Percentiles rank a stretch among this genome's conserved stretches.
phyloP scores from a whole-genome alignment of 352 stramenopile genomes.

The Pythium scleroteichum region DNA sequence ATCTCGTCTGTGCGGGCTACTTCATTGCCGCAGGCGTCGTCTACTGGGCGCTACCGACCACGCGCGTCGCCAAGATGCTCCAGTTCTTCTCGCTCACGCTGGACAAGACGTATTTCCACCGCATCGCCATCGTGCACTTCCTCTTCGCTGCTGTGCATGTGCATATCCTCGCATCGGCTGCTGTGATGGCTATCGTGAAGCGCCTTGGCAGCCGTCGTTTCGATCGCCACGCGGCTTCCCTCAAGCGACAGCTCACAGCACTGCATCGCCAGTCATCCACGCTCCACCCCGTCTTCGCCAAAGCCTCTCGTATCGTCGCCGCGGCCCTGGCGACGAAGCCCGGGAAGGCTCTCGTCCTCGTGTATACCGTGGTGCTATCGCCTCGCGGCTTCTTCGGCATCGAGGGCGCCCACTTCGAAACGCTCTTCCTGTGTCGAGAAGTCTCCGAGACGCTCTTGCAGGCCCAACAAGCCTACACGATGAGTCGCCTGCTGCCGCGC shows the following conservation, averaged over 20 bases:
- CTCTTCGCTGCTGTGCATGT: slow-evolving; percentile 9
- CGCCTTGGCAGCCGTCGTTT: not conserved
- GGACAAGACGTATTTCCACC: not conserved
- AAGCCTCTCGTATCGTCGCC: no score
- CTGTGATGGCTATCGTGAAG: not conserved
- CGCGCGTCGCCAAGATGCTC: slow-evolving; percentile 6
- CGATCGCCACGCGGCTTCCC: not conserved
- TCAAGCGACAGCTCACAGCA: not conserved
- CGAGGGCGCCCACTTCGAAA: slow-evolving; percentile 16
- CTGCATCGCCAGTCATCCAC: not conserved
- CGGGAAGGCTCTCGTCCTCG: not conserved
- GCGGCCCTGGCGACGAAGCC: not conserved
- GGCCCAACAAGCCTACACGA: slow-evolving; percentile 17
- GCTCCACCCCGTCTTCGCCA: not conserved
- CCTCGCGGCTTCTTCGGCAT: slow-evolving; percentile 5
- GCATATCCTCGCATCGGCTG: not conserved
- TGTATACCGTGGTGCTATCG: slow-evolving; percentile 1
- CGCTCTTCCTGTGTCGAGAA: slow-evolving; percentile 18
- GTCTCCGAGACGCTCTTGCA: slow-evolving; percentile 16
- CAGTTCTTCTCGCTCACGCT: slow-evolving; percentile 21
- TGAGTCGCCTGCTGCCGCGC: slow-evolving; percentile 15
- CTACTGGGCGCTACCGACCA: slow-evolving; percentile 9
- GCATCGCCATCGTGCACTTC: slow-evolving; percentile 12
- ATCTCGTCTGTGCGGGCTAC: slow-evolving; percentile 13
- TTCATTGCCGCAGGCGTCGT: slow-evolving; percentile 15